Percentiles rank a stretch among this genome's conserved stretches.
phyloP scores from a whole-genome alignment of 208 protist species.

The Angomonas ambiguus region DNA sequence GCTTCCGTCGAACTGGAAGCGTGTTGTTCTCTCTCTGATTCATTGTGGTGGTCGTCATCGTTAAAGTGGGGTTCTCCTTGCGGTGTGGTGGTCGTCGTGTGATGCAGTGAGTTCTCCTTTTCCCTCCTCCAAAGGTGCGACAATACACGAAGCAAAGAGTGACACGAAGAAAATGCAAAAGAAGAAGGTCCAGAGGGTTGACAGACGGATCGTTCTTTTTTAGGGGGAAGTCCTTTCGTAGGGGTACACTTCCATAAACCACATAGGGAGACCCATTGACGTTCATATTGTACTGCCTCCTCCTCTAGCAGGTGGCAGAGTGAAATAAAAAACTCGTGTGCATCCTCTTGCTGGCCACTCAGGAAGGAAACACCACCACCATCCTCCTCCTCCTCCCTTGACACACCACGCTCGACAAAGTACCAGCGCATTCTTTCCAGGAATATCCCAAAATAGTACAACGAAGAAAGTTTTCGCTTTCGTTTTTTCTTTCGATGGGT shows the following conservation, averaged over 20 bases:
- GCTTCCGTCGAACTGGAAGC: background rate
- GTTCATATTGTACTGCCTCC: constrained; percentile 46
- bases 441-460: constrained; percentile 18
- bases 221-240: background rate
- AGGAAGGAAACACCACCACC: constrained; percentile 67
- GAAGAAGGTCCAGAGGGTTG: too few relatives aligned
- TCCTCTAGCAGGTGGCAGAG: constrained; percentile 58
- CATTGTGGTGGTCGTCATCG: background rate
- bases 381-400: too few relatives aligned
- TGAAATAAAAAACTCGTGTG: constrained; percentile 73
- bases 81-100: too few relatives aligned
- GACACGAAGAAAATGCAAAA: too few relatives aligned
- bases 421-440: background rate
- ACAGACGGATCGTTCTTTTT: too few relatives aligned
- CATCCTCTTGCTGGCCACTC: constrained; percentile 73
- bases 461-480: background rate
- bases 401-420: constrained; percentile 24
- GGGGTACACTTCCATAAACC: background rate
- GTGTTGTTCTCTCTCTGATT: background rate
- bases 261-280: constrained; percentile 4
- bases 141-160: too few relatives aligned
- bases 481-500: background rate
- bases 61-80: too few relatives aligned
- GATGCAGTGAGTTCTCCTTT: too few relatives aligned
- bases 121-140: too few relatives aligned